Evolutionary conservation across 345 rosid species (phyloP).

Genomic region (Odontarrhena argentea): DNA sequence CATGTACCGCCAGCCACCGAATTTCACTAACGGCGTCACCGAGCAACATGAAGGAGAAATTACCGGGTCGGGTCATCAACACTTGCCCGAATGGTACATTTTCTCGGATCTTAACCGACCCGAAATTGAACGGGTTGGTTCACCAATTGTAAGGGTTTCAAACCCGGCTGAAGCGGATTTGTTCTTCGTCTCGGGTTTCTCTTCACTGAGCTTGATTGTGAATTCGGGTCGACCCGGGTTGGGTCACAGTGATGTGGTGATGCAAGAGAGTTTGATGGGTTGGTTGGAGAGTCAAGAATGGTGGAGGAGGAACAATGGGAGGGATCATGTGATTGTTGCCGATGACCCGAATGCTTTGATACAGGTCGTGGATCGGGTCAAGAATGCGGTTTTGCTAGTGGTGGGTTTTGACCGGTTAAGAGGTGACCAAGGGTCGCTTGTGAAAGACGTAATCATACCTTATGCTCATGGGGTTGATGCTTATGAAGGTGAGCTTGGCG

Average conservation of each 20-base stretch:
- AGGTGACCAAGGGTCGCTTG: constrained; percentile 78
- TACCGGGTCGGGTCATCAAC: constrained; percentile 76
- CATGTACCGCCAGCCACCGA: constrained; percentile 75
- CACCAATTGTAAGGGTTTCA: constrained; percentile 55
- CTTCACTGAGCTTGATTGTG: constrained; percentile 73
- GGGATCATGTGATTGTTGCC: constrained; percentile 76
- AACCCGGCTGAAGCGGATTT: constrained; percentile 79
- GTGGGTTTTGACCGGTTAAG: constrained; percentile 79
- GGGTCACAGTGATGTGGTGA: constrained; percentile 65
- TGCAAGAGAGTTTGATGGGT: constrained; percentile 71
- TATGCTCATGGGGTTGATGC: constrained; percentile 71
- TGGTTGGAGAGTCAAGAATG: constrained; percentile 77
- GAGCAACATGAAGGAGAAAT: constrained; percentile 50
- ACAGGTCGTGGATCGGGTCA: constrained; percentile 61
- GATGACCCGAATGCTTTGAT: constrained; percentile 84
- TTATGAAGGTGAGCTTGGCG: constrained; percentile 65
- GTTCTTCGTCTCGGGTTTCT: constrained; percentile 76
- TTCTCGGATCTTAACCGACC: constrained; percentile 64
- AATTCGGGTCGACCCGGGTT: constrained; percentile 45
- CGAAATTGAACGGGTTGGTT: constrained; percentile 55
- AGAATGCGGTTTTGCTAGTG: constrained; percentile 62
- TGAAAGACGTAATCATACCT: constrained; percentile 83
- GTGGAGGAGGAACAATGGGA: constrained; percentile 75
- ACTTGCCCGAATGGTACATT: constrained; percentile 92
- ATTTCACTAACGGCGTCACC: constrained; percentile 73